Base-by-base conservation (phyloP, 2,329 filamentous ascomycete species). In the Zasmidium angulare region DNA sequence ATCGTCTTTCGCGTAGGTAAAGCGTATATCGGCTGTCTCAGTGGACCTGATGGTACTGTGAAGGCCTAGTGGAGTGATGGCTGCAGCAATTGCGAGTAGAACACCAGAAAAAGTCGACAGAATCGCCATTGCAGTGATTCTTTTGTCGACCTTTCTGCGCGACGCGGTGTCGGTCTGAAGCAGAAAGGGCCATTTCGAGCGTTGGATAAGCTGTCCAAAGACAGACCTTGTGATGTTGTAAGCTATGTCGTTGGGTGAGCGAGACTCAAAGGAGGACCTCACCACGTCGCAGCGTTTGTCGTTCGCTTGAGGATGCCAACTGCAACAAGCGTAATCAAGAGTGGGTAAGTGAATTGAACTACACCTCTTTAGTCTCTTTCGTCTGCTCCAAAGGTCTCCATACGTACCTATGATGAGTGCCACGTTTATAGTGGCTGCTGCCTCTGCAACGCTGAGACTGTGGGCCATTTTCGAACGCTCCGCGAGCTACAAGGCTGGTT, bases 221-320 rank as follows among this genome's bases (percentile, higher is more conserved):
- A 59, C 52, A 4, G 53, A 59, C 29, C 29, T 36, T 36, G 7
- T 7, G 7, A 36, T 7, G 14, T 36, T 14, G 29, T 36, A 7
- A 36, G 29, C 29, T 36, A n/a, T n/a, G n/a, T n/a, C n/a, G n/a
- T 36, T 36, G 29, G 14, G 14, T 36, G 29, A 36, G 7, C 29
- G 29, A 36, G 7, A 7, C 29, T 36, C 7, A 36, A 36, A 36
- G 29, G 7, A 36, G 29, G 14, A n/a, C n/a, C 29, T 36, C 29
- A 36, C 57, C 57, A 59, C 36, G 57, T 59, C 2, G 57, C 57
- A 19, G 40, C 57, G 46, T 59, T 59, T 1, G 57, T 59, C 36
- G 29, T 56, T 21, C 47, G 46, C 6, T 56, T 55, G 21, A 59
- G 43, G 10, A 56, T 51, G 6, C 57, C 57, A 31, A 55, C 53